Conservation (phyloP, 345 rosid species). For the Aquilaria sinensis region DNA sequence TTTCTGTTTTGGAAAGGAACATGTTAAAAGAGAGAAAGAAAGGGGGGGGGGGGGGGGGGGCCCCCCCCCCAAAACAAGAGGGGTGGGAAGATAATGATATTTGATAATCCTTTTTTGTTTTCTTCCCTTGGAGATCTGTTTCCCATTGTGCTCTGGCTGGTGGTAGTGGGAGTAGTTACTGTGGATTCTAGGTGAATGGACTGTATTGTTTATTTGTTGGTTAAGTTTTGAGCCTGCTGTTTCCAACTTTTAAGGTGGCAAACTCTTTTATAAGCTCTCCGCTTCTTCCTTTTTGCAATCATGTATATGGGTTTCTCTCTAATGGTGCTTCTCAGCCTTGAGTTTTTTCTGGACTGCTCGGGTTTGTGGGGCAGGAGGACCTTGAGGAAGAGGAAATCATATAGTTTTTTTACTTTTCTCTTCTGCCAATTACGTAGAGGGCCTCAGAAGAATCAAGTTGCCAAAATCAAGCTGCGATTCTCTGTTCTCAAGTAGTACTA, state of each 20-base stretch:
- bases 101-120: too few relatives aligned
- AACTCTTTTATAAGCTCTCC: too few relatives aligned
- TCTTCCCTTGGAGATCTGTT: conserved; percentile 8
- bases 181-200: conserved; percentile 86
- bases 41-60: too few relatives aligned
- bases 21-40: too few relatives aligned
- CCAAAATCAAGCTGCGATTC: conserved; percentile 66
- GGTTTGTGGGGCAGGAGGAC: conserved; percentile 48
- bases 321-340: conserved; percentile 28
- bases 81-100: too few relatives aligned
- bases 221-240: too few relatives aligned
- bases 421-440: conserved; percentile 16
- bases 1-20: too few relatives aligned
- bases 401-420: conserved; percentile 2
- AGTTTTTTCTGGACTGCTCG: conserved; percentile 32
- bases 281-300: conserved; percentile 10
- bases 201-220: background rate
- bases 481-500: background rate
- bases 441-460: conserved; percentile 42
- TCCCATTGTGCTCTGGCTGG: conserved; percentile 46
- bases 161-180: conserved; percentile 82
- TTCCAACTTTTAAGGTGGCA: too few relatives aligned
- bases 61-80: too few relatives aligned
- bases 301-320: conserved; percentile 25
- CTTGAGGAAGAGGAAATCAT: conserved; percentile 19